Base-by-base conservation (phyloP, 306 rosid species). In the Prunus kanzakura region DNA sequence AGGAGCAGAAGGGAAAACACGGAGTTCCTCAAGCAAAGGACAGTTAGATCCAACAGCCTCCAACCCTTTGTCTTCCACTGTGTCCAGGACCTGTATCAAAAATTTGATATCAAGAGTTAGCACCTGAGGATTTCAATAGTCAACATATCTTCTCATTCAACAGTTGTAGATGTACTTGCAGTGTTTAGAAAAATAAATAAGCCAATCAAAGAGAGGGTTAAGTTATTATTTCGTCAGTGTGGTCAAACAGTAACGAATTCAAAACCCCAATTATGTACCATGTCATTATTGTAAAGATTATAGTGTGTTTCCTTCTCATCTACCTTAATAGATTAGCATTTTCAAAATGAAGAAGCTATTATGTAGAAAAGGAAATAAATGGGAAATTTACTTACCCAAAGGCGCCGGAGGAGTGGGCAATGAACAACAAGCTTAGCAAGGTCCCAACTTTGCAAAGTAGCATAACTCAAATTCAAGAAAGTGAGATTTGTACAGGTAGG, bases 11-110 rank as follows among this genome's bases (percentile, higher is more conserved):
- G 98, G 98, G 74, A 89, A 90, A 72, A 93, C 96, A 35, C 98
- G 93, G 67, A 93, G 90, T 64, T 93, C 98, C 90, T 93, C 96
- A 29, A 93, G 93, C 79, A 89, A 70, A 70, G 97, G 96, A 82
- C 97, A 93, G 54, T 82, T 64, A 19, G 80, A 72, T 79, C 98
- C 96, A 45, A 90, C 93, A 16, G 97, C 97, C 79, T 89, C 93
- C 64, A 90, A 82, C 68, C 97, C 97, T 82, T 85, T 87, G 84
- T 93, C 98, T 83, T 88, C 93, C 57, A 93, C 91, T 1, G 93
- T 87, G 84, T 93, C 98, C 72, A 87, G 79, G 67, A 93, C 93
- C 98, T 93, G 84, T 61, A 82, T 78, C 77, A 78, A 64, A 51
- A 82, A 84, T 66, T 62, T 57, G 72, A 45, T 38, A 72, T 57